Evolutionary conservation across 225 moss, liverwort and hornwort genomes (phyloP).

Genomic region (Sphagnum tenellum): DNA sequence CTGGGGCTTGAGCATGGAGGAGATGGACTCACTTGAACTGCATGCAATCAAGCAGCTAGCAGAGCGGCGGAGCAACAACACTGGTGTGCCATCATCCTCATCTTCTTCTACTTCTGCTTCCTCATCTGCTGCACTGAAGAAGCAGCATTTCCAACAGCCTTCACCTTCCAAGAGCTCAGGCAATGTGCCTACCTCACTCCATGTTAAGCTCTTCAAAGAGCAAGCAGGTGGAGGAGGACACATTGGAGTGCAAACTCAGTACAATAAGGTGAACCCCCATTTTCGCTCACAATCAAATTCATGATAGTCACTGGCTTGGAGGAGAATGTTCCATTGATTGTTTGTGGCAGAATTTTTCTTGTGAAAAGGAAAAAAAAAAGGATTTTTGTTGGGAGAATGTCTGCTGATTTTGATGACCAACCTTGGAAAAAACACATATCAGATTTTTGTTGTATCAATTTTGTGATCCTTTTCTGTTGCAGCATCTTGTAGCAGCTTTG

Average conservation of each 20-base stretch:
- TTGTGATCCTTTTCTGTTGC: slow-evolving; percentile 11
- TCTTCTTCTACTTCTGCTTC: slow-evolving; percentile 9
- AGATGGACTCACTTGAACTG: slow-evolving; percentile 71
- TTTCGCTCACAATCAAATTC: too few relatives aligned
- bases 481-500: slow-evolving; percentile 73
- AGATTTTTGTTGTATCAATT: too few relatives aligned
- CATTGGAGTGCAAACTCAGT: slow-evolving; percentile 36
- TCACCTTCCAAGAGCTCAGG: slow-evolving; percentile 29
- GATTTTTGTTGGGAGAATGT: too few relatives aligned
- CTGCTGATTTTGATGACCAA: too few relatives aligned
- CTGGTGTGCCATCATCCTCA: slow-evolving; percentile 11
- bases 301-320: too few relatives aligned
- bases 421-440: too few relatives aligned
- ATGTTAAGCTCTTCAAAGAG: slow-evolving; percentile 37
- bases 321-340: too few relatives aligned
- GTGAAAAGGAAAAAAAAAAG: too few relatives aligned
- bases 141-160: slow-evolving; percentile 3
- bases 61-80: slow-evolving; percentile 36
- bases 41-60: slow-evolving; percentile 70
- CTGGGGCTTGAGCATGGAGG: slow-evolving; percentile 74
- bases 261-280: slow-evolving; percentile 28
- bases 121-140: slow-evolving; percentile 1
- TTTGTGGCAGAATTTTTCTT: too few relatives aligned
- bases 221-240: slow-evolving; percentile 22
- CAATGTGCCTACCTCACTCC: slow-evolving; percentile 7